phyloP scores from a whole-genome alignment of 2,329 filamentous ascomycete species.

The Coniochaeta sp. region DNA sequence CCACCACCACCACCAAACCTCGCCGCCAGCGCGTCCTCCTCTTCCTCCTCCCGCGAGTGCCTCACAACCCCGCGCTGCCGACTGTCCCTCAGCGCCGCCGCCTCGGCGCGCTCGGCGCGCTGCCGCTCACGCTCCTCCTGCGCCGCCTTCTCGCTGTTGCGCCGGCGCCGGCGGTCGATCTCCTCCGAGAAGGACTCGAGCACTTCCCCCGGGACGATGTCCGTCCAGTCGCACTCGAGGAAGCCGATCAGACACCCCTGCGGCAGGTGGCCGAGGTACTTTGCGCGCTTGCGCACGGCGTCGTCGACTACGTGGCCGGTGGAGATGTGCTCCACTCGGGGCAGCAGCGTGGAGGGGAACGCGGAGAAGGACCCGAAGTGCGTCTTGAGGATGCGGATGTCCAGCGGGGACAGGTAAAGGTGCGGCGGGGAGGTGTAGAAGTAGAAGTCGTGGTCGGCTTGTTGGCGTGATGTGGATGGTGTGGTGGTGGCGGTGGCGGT shows the following conservation, averaged over 20 bases:
- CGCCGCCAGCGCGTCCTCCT: constrained; percentile 26
- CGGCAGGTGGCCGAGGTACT: constrained; percentile 81
- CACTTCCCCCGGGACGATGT: constrained; percentile 69
- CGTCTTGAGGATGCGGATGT: constrained; percentile 86
- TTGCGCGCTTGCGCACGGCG: constrained; percentile 71
- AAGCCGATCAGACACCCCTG: constrained; percentile 89
- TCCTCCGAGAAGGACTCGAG: constrained; percentile 71
- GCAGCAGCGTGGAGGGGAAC: constrained; percentile 81
- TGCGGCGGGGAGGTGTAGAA: constrained; percentile 87
- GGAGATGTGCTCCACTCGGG: constrained; percentile 81
- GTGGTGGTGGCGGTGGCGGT: constrained; percentile 5
- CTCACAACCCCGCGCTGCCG: constrained; percentile 24
- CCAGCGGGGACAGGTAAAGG: constrained; percentile 81
- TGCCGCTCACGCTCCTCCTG: constrained; percentile 81
- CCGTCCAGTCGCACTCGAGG: constrained; percentile 91
- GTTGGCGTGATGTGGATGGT: not conserved
- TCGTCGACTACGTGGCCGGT: constrained; percentile 85
- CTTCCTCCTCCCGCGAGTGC: constrained; percentile 23
- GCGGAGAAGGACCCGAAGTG: constrained; percentile 76
- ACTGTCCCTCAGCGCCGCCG: constrained; percentile 52
- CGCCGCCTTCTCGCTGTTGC: constrained; percentile 73
- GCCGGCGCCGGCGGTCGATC: constrained; percentile 67
- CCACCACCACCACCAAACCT: constrained; percentile 12
- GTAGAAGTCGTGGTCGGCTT: constrained; percentile 53
- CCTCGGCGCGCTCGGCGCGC: constrained; percentile 74